These are phyloP conservation scores for Cronartium ribicola DNA, from an alignment of 1,284 basidiomycete genomes.

Conservation along the genomic window DNA sequence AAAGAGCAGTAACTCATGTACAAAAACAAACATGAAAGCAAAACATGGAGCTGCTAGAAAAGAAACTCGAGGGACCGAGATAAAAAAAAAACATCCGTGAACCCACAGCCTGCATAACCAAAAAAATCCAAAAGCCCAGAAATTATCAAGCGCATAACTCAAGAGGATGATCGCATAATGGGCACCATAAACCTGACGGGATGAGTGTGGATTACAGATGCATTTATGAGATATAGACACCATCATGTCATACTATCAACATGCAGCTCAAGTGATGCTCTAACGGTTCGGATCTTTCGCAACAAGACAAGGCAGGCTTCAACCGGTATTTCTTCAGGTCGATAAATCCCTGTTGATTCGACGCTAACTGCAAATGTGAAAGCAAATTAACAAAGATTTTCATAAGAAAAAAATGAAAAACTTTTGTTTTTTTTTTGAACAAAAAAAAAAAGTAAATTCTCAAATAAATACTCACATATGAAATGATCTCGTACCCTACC, in stretches of 20 bases:
- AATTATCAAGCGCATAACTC: too few species aligned
- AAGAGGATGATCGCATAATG: too few species aligned
- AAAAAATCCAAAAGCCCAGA: too few species aligned
- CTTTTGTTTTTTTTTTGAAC: neutral
- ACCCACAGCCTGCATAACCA: too few species aligned
- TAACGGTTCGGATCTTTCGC: slow-evolving; percentile 27
- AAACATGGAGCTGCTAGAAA: too few species aligned
- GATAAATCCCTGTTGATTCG: slow-evolving; percentile 32
- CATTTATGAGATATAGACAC: too few species aligned
- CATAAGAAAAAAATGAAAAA: neutral
- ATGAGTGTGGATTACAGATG: too few species aligned
- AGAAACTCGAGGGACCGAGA: too few species aligned
- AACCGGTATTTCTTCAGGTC: slow-evolving; percentile 34
- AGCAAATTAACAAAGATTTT: neutral
- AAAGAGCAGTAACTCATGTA: too few species aligned
- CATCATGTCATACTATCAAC: neutral
- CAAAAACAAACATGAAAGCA: too few species aligned
- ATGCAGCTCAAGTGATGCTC: slow-evolving; percentile 11
- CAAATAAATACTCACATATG: slow-evolving; percentile 62
- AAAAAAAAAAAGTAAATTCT: slow-evolving; percentile 1
- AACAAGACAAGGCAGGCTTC: slow-evolving; percentile 36
- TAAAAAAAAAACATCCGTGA: too few species aligned
- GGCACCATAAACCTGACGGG: too few species aligned
- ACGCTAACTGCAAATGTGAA: slow-evolving; percentile 28
- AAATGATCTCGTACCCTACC: slow-evolving; percentile 87